Conservation (phyloP, 371 early-diverging fungal species). For the Mucor piriformis region DNA sequence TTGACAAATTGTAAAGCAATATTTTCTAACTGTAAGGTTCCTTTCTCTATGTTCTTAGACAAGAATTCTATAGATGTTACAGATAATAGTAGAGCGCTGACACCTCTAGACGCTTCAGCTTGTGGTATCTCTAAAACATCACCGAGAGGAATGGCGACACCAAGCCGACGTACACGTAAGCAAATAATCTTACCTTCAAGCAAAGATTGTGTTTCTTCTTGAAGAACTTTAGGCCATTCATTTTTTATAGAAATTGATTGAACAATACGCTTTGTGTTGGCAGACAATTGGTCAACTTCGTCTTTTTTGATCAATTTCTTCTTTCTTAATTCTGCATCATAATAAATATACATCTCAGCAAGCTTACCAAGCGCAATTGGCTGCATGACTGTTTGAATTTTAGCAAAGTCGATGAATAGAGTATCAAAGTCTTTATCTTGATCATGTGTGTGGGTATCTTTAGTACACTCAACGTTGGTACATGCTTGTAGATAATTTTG, state of each 20-base stretch:
- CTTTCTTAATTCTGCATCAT: constrained; percentile 66
- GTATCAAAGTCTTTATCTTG: constrained; percentile 40
- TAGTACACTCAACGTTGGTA: constrained; percentile 2
- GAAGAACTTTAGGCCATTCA: constrained; percentile 42
- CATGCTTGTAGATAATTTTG: constrained; percentile 53
- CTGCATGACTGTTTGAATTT: constrained; percentile 77
- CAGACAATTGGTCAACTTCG: constrained; percentile 66
- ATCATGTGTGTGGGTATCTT: constrained; percentile 20
- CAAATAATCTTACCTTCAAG: constrained; percentile 60
- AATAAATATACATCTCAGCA: constrained; percentile 72
- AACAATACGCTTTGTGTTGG: constrained; percentile 70
- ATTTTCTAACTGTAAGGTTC: constrained; percentile 60
- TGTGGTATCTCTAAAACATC: constrained; percentile 39
- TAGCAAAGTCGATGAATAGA: constrained; percentile 57
- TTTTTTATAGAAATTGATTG: constrained; percentile 58
- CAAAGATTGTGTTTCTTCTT: constrained; percentile 54
- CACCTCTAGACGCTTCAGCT: constrained; percentile 17
- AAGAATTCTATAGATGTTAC: constrained; percentile 58
- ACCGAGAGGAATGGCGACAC: constrained; percentile 72
- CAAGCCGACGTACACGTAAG: constrained; percentile 59
- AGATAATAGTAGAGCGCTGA: constrained; percentile 66
- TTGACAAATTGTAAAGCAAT: constrained; percentile 76
- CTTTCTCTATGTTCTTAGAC: constrained; percentile 64
- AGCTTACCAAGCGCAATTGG: constrained; percentile 75
- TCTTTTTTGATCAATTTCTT: constrained; percentile 55